Evolutionary conservation across 1,139 yeast species (phyloP), one percentile per base, ranked within the genome.

Genomic region (Blastobotrys illinoisensis): DNA sequence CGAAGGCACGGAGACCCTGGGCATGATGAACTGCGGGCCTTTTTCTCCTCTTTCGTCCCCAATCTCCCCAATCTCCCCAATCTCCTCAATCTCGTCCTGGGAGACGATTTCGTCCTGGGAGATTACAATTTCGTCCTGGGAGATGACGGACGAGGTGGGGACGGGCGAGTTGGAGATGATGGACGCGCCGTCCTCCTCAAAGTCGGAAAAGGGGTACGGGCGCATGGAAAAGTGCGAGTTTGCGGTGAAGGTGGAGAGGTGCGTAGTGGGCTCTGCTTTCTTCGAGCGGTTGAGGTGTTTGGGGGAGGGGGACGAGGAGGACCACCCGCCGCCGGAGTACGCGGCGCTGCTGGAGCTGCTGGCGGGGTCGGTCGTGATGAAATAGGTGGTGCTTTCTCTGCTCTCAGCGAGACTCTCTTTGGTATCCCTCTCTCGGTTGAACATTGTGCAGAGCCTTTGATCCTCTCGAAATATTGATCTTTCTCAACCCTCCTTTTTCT

Each of bases 1-100:
- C 13, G 62, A 55, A n/a, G 67, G 66, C 19, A 65, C 53, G 18
- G 58, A 48, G 19, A 65, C 64, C 21, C 61, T 56, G 9, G 69
- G 69, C 67, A 65, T 64, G 26, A 65, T 58, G 16, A 65, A 57
- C 44, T 53, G 57, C 11, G 58, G 62, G 7, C 40, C 46, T 19
- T 20, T 23, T 18, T 32, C 16, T 14, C 32, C 32, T 11, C 6
- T 6, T 21, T 6, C 23, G 23, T 6, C 23, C 5, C 23, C 23
- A 21, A 21, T 21, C 5, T 4, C 23, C 23, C 5, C 23, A 21
- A 21, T 21, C 5, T 4, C 23, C 23, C 5, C 23, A 21, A 21
- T 21, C 5, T 4, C 23, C 23, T 4, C 23, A 21, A 21, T 21
- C 23, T 21, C 23, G 23, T 21, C 23, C 23, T 21, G 5, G 23